Conservation (phyloP, 306 rosid species). For the Gleditsia sinensis region DNA sequence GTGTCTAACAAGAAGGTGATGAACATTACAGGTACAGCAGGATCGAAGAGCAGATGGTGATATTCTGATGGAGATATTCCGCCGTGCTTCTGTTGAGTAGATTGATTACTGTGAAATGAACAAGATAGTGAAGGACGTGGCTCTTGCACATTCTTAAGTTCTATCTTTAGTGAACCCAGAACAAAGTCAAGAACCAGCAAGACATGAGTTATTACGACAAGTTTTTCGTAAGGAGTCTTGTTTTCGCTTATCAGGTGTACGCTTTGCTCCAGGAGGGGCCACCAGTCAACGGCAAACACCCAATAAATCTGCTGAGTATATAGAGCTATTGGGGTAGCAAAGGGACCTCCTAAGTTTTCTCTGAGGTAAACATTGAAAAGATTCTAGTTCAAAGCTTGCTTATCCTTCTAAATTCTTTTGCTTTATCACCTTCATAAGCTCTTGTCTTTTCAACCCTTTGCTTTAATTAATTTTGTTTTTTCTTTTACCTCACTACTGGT, state of each 20-base stretch:
- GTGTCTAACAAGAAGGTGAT: background rate
- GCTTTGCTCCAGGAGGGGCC: background rate
- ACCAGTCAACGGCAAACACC: constrained; percentile 11
- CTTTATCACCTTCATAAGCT: too few species aligned
- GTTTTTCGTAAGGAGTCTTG: background rate
- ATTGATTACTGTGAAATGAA: constrained; percentile 33
- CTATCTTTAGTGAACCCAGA: background rate
- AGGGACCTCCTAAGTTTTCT: constrained; percentile 21
- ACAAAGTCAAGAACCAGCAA: too few species aligned
- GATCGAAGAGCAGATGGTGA: constrained; percentile 34
- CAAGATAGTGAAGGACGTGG: constrained; percentile 19
- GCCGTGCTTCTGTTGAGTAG: constrained; percentile 26
- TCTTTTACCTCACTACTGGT: constrained; percentile 1
- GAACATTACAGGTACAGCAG: constrained; percentile 11
- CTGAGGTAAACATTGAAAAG: background rate
- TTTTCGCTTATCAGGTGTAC: background rate
- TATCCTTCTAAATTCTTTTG: background rate
- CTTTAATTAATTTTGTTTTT: too few species aligned
- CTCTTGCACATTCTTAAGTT: background rate
- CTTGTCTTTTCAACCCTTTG: background rate
- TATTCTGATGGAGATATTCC: constrained; percentile 22
- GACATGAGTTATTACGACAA: too few species aligned
- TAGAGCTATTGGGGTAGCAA: background rate
- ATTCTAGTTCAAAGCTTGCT: background rate
- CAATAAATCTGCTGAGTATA: background rate